These are phyloP conservation scores for Venturia effusa DNA, from an alignment of 2,329 filamentous ascomycete genomes.

Conservation along the genomic window DNA sequence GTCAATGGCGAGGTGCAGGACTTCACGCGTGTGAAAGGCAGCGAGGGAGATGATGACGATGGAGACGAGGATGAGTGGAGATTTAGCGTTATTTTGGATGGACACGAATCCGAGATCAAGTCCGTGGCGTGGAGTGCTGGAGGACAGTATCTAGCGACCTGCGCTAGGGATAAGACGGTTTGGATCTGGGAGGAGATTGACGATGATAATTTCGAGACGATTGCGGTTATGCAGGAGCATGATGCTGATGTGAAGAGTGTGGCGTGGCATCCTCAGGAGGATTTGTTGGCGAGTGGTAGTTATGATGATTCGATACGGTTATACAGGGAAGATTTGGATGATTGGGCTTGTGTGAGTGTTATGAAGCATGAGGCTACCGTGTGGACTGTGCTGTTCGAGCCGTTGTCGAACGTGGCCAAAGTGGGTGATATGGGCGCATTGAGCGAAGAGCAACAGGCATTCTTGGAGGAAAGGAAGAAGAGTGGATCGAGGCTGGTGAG, in stretches of 20 bases:
- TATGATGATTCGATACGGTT: conserved; percentile 88
- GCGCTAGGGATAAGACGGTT: conserved; percentile 82
- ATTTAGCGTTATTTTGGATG: conserved; percentile 83
- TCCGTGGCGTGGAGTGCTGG: conserved; percentile 62
- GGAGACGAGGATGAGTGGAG: conserved; percentile 77
- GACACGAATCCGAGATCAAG: conserved; percentile 92
- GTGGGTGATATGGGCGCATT: conserved; percentile 17
- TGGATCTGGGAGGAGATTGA: conserved; percentile 98
- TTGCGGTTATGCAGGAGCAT: conserved; percentile 90
- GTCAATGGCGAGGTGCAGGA: conserved; percentile 17
- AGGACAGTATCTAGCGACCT: conserved; percentile 76
- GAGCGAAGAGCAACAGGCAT: conserved; percentile 21
- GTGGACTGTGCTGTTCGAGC: conserved; percentile 69
- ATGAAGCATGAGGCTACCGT: conserved; percentile 77
- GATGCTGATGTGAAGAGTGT: conserved; percentile 92
- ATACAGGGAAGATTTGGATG: conserved; percentile 84
- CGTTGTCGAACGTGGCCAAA: conserved; percentile 25
- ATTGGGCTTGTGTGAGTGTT: conserved; percentile 83
- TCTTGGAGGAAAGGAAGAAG: conserved; percentile 27
- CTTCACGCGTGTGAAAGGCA: conserved; percentile 22
- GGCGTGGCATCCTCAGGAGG: conserved; percentile 71
- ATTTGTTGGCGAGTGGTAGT: conserved; percentile 78
- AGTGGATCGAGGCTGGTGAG: conserved; percentile 56
- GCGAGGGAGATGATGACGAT: conserved; percentile 30
- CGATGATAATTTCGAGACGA: conserved; percentile 93